phyloP scores from a whole-genome alignment of 129 eudicot genomes.

The Arctium minus region DNA sequence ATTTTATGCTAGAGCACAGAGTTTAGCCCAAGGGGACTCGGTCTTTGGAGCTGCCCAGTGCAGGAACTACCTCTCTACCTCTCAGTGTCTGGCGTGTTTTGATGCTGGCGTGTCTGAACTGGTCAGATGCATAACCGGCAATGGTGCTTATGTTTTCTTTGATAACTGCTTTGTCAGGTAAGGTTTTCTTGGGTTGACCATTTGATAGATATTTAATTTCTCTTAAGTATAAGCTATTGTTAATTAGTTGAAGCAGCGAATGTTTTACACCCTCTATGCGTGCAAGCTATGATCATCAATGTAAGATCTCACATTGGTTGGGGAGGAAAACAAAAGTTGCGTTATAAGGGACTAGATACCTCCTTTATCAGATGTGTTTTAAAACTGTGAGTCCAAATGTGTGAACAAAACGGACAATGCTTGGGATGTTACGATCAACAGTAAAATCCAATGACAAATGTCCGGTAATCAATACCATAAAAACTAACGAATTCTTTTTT shows the following conservation, averaged over 20 bases:
- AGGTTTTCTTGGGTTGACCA: not conserved
- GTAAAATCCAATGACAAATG: not conserved
- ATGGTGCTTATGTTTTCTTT: slow-evolving; percentile 36
- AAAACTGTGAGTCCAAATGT: too few relatives aligned
- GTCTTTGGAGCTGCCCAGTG: slow-evolving; percentile 37
- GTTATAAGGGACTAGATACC: too few relatives aligned
- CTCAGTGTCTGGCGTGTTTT: slow-evolving; percentile 39
- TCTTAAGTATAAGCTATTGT: not conserved
- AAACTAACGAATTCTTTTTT: not conserved
- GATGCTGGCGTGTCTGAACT: slow-evolving; percentile 23
- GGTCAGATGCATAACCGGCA: slow-evolving; percentile 20
- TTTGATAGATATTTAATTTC: not conserved
- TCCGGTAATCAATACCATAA: not conserved
- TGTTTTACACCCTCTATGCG: not conserved
- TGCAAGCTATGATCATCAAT: not conserved
- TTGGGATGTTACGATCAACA: not conserved
- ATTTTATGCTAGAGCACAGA: slow-evolving; percentile 27
- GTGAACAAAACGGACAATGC: too few relatives aligned
- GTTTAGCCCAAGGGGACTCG: slow-evolving; percentile 20
- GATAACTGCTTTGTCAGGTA: slow-evolving; percentile 47
- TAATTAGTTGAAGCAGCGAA: not conserved
- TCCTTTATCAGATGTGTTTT: too few relatives aligned
- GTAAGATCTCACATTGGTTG: too few relatives aligned
- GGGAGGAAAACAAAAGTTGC: too few relatives aligned
- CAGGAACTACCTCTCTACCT: slow-evolving; percentile 38